A percentile compares a stretch with the other conserved stretches of the same genome.
Evolutionary conservation across 352 stramenopile species (phyloP).

Genomic region (Hyaloperonospora arabidopsidis): DNA sequence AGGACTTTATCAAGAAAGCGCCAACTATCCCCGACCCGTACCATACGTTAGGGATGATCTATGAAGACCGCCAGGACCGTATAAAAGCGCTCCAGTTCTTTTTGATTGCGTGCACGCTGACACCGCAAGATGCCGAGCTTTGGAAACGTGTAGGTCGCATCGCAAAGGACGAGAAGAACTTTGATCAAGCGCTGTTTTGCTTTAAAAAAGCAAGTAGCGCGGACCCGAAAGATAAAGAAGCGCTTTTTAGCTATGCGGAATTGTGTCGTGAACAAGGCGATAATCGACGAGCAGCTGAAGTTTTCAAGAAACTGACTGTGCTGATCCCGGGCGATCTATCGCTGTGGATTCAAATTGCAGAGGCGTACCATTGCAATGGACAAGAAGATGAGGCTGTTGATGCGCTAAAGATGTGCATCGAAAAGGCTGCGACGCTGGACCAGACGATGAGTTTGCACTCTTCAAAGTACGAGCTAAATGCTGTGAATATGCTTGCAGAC

Average conservation of each 20-base stretch:
- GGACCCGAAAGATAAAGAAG: conserved; percentile 73
- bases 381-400: conserved; percentile 80
- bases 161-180: conserved; percentile 81
- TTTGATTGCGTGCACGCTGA: conserved; percentile 77
- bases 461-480: conserved; percentile 77
- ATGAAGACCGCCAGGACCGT: conserved; percentile 74
- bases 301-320: conserved; percentile 74
- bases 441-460: conserved; percentile 48
- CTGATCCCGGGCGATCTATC: conserved; percentile 67
- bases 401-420: conserved; percentile 78
- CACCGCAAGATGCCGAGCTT: conserved; percentile 70
- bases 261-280: conserved; percentile 72
- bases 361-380: conserved; percentile 84
- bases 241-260: conserved; percentile 75
- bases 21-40: conserved; percentile 83
- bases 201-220: conserved; percentile 80
- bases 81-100: conserved; percentile 83
- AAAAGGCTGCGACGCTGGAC: conserved; percentile 58
- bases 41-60: conserved; percentile 83
- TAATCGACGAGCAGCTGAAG: conserved; percentile 65
- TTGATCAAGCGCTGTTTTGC: conserved; percentile 78
- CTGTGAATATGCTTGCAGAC: conserved; percentile 84
- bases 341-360: conserved; percentile 81
- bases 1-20: conserved; percentile 86
- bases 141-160: conserved; percentile 81